Evolutionary conservation across 257 asterid species (phyloP).

Genomic region (Nicotiana undulata): DNA sequence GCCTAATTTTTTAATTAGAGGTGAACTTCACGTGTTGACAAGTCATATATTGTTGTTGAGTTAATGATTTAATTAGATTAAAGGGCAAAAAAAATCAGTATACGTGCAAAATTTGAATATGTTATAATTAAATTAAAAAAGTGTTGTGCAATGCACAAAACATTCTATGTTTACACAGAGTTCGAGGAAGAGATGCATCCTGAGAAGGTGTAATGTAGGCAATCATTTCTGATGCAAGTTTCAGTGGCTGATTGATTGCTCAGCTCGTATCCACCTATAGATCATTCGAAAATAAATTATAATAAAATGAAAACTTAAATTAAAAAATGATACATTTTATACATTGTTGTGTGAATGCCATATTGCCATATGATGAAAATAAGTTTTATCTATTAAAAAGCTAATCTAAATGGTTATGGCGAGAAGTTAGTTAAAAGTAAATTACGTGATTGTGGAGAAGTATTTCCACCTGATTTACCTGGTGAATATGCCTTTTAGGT

Average conservation of each 20-base stretch:
- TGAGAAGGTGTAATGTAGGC: too few species aligned
- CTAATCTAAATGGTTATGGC: not conserved
- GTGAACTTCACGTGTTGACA: not conserved
- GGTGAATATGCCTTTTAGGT: not conserved
- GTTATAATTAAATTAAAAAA: too few species aligned
- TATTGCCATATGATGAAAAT: too few species aligned
- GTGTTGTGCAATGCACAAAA: accelerated
- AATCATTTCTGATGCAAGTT: too few species aligned
- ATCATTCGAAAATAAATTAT: too few species aligned
- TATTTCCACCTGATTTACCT: not conserved
- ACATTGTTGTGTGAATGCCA: not conserved
- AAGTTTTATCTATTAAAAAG: not conserved
- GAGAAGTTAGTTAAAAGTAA: not conserved
- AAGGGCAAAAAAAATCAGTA: not conserved
- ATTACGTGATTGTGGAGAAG: not conserved
- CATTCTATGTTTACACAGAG: too few species aligned
- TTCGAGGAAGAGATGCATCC: too few species aligned
- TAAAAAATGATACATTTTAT: not conserved
- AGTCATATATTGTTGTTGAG: not conserved
- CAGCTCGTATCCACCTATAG: too few species aligned
- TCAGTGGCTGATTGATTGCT: too few species aligned
- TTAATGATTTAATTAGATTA: too few species aligned
- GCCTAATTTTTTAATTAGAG: not conserved
- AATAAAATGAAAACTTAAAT: too few species aligned
- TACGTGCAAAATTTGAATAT: too few species aligned